A percentile compares a stretch with the other conserved stretches of the same genome.
These are phyloP conservation scores for Plasmodium vivax DNA, from an alignment of 169 alveolate species.

Conservation along the genomic window DNA sequence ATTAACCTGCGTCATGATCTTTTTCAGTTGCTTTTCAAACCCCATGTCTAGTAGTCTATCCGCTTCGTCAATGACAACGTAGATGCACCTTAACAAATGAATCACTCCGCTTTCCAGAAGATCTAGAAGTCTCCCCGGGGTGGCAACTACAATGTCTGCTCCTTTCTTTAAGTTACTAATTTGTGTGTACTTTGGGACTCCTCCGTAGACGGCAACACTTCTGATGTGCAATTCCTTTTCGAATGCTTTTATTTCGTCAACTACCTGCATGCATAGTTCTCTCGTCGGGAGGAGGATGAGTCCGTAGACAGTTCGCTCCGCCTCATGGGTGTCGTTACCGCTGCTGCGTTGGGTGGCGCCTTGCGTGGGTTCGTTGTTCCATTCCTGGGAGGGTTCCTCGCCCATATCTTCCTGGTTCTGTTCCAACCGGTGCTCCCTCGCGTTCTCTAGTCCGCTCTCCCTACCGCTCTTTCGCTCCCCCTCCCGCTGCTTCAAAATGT, in stretches of 20 bases:
- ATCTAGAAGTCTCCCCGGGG: slow-evolving; percentile 97
- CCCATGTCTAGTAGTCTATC: slow-evolving; percentile 98
- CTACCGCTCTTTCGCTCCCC: background rate
- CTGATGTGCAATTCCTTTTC: slow-evolving; percentile 79
- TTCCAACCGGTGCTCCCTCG: too few species aligned
- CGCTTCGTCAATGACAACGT: slow-evolving; percentile 97
- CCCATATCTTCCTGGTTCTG: too few species aligned
- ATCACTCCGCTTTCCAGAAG: slow-evolving; percentile 88
- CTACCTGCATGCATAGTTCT: slow-evolving; percentile 91
- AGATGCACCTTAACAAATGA: slow-evolving; percentile 91
- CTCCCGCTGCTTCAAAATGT: slow-evolving; percentile 87
- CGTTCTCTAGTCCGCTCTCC: too few species aligned
- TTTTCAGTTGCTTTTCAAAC: slow-evolving; percentile 93
- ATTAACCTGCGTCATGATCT: slow-evolving; percentile 91
- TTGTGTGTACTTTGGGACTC: slow-evolving; percentile 85
- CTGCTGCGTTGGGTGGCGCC: slow-evolving; percentile 54
- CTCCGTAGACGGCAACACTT: slow-evolving; percentile 89
- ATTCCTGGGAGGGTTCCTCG: slow-evolving; percentile 69
- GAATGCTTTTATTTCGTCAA: slow-evolving; percentile 81
- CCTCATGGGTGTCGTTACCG: slow-evolving; percentile 66
- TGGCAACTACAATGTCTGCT: slow-evolving; percentile 95
- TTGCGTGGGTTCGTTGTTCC: too few species aligned
- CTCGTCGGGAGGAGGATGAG: slow-evolving; percentile 91
- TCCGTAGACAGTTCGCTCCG: slow-evolving; percentile 78
- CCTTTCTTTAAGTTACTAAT: slow-evolving; percentile 88